Conservation (phyloP, 169 alveolate genomes). For the Perkinsus chesapeaki region DNA sequence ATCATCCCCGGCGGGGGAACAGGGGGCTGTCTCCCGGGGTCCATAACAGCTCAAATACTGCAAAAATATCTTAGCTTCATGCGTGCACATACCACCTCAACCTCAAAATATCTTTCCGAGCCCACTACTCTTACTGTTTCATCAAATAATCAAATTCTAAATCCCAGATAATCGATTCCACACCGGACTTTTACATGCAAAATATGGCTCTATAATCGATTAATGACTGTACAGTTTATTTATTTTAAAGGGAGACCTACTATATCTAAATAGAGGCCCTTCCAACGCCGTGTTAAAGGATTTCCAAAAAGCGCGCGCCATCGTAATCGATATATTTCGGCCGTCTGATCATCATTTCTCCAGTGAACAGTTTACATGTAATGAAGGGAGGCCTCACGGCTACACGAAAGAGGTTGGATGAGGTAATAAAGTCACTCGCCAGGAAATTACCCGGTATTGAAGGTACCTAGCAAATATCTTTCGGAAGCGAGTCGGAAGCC, state of each 20-base stretch:
- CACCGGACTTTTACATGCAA: too few species aligned
- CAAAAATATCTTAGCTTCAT: neutral
- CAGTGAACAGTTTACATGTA: too few species aligned
- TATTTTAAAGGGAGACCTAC: too few species aligned
- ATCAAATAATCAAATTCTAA: too few species aligned
- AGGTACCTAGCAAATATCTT: neutral
- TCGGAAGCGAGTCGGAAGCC: neutral
- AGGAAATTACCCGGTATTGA: neutral
- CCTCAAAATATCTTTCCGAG: neutral
- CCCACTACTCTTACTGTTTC: too few species aligned
- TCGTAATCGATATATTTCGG: neutral
- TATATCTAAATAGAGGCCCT: neutral
- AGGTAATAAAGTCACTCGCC: neutral
- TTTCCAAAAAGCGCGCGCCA: neutral
- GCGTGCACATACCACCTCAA: neutral
- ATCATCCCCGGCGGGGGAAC: neutral
- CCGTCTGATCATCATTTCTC: too few species aligned
- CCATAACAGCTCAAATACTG: neutral
- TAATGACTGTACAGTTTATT: too few species aligned
- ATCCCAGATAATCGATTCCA: too few species aligned
- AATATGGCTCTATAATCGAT: too few species aligned
- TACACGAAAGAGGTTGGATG: neutral
- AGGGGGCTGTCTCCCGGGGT: conserved; percentile 1
- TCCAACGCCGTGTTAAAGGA: neutral
- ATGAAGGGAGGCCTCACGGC: neutral